These are phyloP conservation scores for Talaromyces sp. DNA, from an alignment of 2,329 filamentous ascomycete genomes.

Conservation along the genomic window DNA sequence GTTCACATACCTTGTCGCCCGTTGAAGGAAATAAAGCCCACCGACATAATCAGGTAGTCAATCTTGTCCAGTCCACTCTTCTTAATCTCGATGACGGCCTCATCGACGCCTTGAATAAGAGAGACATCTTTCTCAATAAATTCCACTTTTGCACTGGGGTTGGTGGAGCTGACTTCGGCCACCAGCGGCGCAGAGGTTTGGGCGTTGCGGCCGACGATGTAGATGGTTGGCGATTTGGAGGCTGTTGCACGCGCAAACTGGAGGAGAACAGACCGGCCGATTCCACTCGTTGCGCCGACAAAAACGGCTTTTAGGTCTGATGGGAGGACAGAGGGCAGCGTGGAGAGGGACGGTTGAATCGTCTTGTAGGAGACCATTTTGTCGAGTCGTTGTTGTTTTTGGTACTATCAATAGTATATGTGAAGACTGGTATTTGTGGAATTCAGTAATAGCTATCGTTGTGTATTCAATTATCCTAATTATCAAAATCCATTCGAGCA, in stretches of 20 bases:
- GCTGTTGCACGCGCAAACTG: background rate
- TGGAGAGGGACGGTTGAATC: background rate
- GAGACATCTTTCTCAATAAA: constrained; percentile 3
- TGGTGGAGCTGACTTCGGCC: background rate
- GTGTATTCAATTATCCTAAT: background rate
- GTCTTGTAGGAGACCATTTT: background rate
- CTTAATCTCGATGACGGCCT: background rate
- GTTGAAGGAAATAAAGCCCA: constrained; percentile 1
- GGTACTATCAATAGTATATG: background rate
- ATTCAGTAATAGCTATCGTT: background rate
- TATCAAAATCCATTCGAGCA: background rate
- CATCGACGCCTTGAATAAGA: background rate
- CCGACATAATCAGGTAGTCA: constrained; percentile 2
- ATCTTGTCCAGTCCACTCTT: background rate
- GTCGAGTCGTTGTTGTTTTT: background rate
- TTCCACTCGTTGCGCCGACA: constrained; percentile 5
- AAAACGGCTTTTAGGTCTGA: background rate
- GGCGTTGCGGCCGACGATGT: constrained; percentile 1
- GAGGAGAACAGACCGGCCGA: background rate
- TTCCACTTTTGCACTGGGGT: background rate
- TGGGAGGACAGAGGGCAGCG: background rate
- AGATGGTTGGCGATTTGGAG: background rate
- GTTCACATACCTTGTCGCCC: background rate
- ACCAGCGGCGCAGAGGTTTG: background rate
- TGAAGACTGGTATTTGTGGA: background rate